Conservation (phyloP, 345 rosid species). For the Ceriops tagal region DNA sequence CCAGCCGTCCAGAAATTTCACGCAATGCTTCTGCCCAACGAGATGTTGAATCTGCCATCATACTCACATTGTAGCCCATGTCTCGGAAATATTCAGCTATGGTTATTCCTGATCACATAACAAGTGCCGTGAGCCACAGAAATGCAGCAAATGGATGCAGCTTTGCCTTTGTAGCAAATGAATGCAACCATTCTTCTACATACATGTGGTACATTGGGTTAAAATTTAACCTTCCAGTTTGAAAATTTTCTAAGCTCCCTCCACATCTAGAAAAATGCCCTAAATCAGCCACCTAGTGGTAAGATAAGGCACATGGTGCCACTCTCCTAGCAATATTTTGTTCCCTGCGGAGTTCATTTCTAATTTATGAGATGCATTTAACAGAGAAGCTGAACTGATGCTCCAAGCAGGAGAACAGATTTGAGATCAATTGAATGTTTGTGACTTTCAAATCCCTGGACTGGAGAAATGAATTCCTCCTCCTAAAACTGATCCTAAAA, state of each 20-base stretch:
- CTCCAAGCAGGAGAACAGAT: no score
- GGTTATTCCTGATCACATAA: slow-evolving; percentile 71
- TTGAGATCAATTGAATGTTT: no score
- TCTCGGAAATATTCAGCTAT: slow-evolving; percentile 98
- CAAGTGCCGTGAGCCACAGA: neutral
- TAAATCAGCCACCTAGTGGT: no score
- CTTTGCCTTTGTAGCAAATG: neutral
- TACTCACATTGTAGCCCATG: slow-evolving; percentile 98
- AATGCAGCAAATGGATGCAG: neutral
- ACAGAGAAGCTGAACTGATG: no score
- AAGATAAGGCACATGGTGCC: no score
- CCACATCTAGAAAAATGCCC: no score
- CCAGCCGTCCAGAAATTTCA: slow-evolving; percentile 99
- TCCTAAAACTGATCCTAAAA: no score
- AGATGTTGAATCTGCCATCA: slow-evolving; percentile 99
- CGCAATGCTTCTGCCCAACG: slow-evolving; percentile 99
- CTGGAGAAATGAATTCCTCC: no score
- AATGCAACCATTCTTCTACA: neutral
- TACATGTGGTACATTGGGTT: neutral
- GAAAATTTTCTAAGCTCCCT: neutral
- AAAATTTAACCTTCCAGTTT: neutral
- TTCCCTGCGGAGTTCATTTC: no score
- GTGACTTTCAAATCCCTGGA: no score
- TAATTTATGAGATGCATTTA: no score
- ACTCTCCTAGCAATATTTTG: no score